Base-by-base conservation (phyloP, 495 filamentous ascomycete genomes). In the Pyrenula aspistea region DNA sequence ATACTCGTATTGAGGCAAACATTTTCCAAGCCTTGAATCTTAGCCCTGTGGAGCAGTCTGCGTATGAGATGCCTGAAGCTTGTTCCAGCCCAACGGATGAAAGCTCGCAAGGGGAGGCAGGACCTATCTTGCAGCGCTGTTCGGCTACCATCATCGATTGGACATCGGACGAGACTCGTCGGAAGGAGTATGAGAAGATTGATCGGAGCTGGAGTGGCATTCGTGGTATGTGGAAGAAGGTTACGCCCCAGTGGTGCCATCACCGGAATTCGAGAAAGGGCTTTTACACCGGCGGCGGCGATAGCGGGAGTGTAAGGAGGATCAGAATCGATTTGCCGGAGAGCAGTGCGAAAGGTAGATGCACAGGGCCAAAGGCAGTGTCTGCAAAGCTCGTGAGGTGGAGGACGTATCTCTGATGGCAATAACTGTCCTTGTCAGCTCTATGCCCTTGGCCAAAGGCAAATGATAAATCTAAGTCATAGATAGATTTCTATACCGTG, bases 271-370 rank as follows among this genome's bases (percentile, higher is more conserved):
- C 60, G 24, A 60, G 70, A 22, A 66, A 58, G 11, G 68, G 72
- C 0, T 73, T 78, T 61, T 73, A 74, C 53, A 68, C 62, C 0
- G 71, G 67, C 22, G 60, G 66, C 36, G 69, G 67, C 52, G 66
- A 71, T 24, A 63, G 62, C 55, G 75, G 73, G 0, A 78, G 73
- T 22, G 73, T 78, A 24, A 65, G 75, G 19, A 64, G 75, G 21
- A 77, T 76, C 54, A 67, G 75, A n/a, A 71, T 78, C 71, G 73
- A 77, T 67, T 51, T 77, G 2, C 68, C 71, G 4, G 73, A 75
- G 36, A 68, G 71, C 2, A 54, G 56, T 11, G 57, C 12, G 52
- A 24, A 22, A 24, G 25, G 51, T 22, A 19, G 19, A 8, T 20
- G 10, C 12, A 51, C 48, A 15, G 24, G 25, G 23, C 19, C 36